These are phyloP conservation scores for Erysimum cheiri DNA, from an alignment of 441 rosid genomes.

Conservation along the genomic window DNA sequence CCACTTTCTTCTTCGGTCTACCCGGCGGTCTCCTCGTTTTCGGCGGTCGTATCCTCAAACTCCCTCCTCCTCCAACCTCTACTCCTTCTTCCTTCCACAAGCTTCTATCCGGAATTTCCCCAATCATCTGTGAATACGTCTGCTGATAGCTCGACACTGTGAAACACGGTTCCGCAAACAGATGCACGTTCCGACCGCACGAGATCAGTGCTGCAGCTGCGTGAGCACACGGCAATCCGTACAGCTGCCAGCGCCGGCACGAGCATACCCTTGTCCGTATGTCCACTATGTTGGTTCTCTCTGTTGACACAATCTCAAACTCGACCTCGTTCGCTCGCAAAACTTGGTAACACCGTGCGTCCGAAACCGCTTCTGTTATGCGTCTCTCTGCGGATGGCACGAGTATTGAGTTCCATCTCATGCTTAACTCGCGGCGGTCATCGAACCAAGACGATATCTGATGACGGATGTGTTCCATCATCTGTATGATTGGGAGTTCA, in stretches of 20 bases:
- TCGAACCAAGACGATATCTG: slow-evolving; percentile 69
- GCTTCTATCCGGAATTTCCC: slow-evolving; percentile 70
- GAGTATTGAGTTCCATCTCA: slow-evolving; percentile 84
- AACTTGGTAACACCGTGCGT: slow-evolving; percentile 92
- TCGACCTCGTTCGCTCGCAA: slow-evolving; percentile 93
- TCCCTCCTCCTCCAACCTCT: slow-evolving; percentile 65
- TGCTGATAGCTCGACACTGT: slow-evolving; percentile 73
- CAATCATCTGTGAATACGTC: slow-evolving; percentile 74
- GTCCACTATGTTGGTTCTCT: slow-evolving; percentile 92
- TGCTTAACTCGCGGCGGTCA: slow-evolving; percentile 67
- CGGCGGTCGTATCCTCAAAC: slow-evolving; percentile 74
- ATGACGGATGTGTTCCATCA: slow-evolving; percentile 87
- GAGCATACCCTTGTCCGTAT: slow-evolving; percentile 80
- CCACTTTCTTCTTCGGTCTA: slow-evolving; percentile 41
- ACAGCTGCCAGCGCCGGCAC: slow-evolving; percentile 91
- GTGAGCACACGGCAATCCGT: slow-evolving; percentile 93
- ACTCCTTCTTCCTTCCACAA: slow-evolving; percentile 73
- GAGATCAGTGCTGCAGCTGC: slow-evolving; percentile 95
- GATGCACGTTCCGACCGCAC: slow-evolving; percentile 78
- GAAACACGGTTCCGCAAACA: slow-evolving; percentile 87
- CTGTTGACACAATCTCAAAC: slow-evolving; percentile 93
- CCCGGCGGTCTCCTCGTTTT: slow-evolving; percentile 28
- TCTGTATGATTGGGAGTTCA: slow-evolving; percentile 90
- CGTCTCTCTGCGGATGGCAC: slow-evolving; percentile 92
- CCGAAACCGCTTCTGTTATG: slow-evolving; percentile 77